These are phyloP conservation scores for Tremellales sp. DNA, from an alignment of 1,284 basidiomycete genomes.

Conservation along the genomic window DNA sequence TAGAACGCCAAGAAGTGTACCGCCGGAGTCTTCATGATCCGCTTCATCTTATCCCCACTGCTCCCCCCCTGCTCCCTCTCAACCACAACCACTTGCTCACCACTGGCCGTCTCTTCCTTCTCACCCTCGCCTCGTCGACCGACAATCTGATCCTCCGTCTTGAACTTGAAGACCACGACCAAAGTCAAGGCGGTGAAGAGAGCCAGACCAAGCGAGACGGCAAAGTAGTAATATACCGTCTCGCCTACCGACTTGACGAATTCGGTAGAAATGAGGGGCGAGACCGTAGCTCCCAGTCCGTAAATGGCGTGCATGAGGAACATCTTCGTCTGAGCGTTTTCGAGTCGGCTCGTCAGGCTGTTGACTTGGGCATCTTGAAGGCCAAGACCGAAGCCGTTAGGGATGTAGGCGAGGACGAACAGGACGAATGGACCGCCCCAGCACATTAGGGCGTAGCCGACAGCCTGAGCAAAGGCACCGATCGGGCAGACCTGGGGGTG, in stretches of 20 bases:
- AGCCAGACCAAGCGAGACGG: conserved; percentile 59
- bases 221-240: conserved; percentile 60
- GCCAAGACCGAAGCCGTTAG: conserved; percentile 61
- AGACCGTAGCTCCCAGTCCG: conserved; percentile 62
- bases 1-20: conserved; percentile 37
- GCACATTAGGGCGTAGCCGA: conserved; percentile 57
- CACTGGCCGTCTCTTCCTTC: neutral
- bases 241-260: conserved; percentile 54
- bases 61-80: conserved; percentile 4
- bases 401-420: conserved; percentile 58
- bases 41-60: conserved; percentile 37
- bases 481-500: conserved; percentile 26
- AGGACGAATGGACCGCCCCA: conserved; percentile 64
- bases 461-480: conserved; percentile 38
- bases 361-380: conserved; percentile 51
- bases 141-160: conserved; percentile 54
- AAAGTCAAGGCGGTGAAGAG: conserved; percentile 53
- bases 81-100: neutral
- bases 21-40: conserved; percentile 29
- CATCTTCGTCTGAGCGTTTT: conserved; percentile 54
- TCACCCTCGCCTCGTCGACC: conserved; percentile 27
- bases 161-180: conserved; percentile 55
- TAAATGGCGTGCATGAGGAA: conserved; percentile 61
- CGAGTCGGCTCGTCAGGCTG: conserved; percentile 31
- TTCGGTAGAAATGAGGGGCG: conserved; percentile 65